Evolutionary conservation across 1,284 basidiomycete species (phyloP).

Genomic region (Tilletiaria anomala): DNA sequence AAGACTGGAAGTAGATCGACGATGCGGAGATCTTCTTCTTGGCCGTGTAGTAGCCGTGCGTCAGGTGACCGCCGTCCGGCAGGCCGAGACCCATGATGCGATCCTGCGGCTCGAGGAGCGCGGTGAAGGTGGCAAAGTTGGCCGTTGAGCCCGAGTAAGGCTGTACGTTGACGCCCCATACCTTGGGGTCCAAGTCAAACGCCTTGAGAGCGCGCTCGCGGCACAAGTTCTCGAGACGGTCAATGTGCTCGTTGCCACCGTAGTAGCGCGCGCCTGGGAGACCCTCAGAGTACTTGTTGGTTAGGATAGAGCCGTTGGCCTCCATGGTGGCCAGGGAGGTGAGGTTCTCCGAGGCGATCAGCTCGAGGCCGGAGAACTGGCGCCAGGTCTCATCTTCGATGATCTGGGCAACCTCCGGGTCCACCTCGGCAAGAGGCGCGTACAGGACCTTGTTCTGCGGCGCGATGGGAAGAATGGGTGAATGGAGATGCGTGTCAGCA

Average conservation of each 20-base stretch:
- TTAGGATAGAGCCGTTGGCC: conserved; percentile 95
- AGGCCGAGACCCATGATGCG: conserved; percentile 98
- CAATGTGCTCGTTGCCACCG: conserved; percentile 74
- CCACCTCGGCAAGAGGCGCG: conserved; percentile 67
- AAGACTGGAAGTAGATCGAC: conserved; percentile 99
- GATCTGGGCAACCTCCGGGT: conserved; percentile 89
- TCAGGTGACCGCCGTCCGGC: conserved; percentile 94
- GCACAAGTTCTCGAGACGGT: conserved; percentile 87
- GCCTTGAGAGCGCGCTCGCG: conserved; percentile 89
- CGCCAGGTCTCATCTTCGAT: conserved; percentile 97
- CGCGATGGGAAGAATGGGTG: no score
- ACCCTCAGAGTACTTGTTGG: conserved; percentile 75
- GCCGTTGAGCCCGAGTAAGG: conserved; percentile 68
- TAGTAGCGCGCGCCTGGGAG: conserved; percentile 81
- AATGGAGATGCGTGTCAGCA: no score
- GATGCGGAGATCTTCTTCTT: conserved; percentile 99
- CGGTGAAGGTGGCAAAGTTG: conserved; percentile 94
- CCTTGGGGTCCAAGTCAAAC: conserved; percentile 79
- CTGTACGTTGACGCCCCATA: conserved; percentile 98
- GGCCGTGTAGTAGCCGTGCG: conserved; percentile 95
- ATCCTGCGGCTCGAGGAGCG: conserved; percentile 91
- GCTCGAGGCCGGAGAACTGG: conserved; percentile 92
- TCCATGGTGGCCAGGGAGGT: conserved; percentile 54
- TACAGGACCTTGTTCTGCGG: conserved; percentile 82
- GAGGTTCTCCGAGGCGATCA: conserved; percentile 70